phyloP scores from a whole-genome alignment of 805 yeast genomes.

The Naumovozyma castellii region DNA sequence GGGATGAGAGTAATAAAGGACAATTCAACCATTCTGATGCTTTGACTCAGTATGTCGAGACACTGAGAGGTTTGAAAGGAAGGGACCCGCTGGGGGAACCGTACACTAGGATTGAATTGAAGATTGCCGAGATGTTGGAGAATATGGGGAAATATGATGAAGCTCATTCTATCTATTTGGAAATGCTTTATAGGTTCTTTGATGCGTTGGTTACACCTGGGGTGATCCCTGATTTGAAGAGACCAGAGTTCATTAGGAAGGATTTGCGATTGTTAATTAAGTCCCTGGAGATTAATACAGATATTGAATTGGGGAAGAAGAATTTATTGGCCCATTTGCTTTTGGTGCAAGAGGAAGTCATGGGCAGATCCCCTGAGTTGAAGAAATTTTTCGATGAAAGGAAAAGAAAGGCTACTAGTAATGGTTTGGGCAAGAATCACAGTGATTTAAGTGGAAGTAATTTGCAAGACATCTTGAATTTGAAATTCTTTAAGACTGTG shows the following conservation, averaged over 20 bases:
- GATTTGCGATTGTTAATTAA: constrained; percentile 63
- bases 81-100: constrained; percentile 49
- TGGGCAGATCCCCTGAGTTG: constrained; percentile 33
- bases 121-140: constrained; percentile 81
- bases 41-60: constrained; percentile 61
- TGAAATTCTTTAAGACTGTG: constrained; percentile 20
- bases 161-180: constrained; percentile 60
- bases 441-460: constrained; percentile 1
- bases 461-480: constrained; percentile 1
- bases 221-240: constrained; percentile 24
- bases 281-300: constrained; percentile 47
- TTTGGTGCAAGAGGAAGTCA: constrained; percentile 58
- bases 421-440: constrained; percentile 11
- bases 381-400: constrained; percentile 27
- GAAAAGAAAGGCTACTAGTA: constrained; percentile 18
- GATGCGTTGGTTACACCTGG: constrained; percentile 40
- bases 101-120: constrained; percentile 84
- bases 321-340: constrained; percentile 52
- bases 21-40: constrained; percentile 52
- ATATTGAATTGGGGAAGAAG: constrained; percentile 44
- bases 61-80: constrained; percentile 51
- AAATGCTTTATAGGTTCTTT: constrained; percentile 50
- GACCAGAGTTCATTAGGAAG: constrained; percentile 57
- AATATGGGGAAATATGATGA: constrained; percentile 49
- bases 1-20: constrained; percentile 72